phyloP scores from a whole-genome alignment of 2,329 filamentous ascomycete species.

The Immersiporthe knoxdaviesiana region DNA sequence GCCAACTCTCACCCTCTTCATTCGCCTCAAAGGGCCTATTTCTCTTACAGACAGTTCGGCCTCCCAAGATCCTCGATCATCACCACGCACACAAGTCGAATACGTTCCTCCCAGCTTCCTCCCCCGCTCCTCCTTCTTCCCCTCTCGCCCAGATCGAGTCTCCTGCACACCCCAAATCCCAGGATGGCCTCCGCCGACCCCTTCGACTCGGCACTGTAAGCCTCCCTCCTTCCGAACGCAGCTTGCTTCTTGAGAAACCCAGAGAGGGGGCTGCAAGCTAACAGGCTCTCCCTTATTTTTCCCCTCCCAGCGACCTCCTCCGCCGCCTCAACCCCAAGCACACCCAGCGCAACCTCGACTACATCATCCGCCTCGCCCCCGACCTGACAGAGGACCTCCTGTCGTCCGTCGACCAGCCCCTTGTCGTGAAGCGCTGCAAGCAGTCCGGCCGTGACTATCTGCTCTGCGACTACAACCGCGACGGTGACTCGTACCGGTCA shows the following conservation, averaged over 20 bases:
- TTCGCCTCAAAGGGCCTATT: background rate
- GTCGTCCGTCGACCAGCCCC: conserved; percentile 94
- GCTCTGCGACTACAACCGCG: conserved; percentile 99
- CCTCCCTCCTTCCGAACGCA: conserved; percentile 24
- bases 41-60: background rate
- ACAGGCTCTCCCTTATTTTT: conserved; percentile 11
- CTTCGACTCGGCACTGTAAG: conserved; percentile 78
- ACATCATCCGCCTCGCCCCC: conserved; percentile 85
- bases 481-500: conserved; percentile 95
- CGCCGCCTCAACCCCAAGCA: conserved; percentile 95
- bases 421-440: conserved; percentile 82
- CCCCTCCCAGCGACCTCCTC: conserved; percentile 79
- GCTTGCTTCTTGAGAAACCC: background rate
- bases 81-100: background rate
- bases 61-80: background rate
- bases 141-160: background rate
- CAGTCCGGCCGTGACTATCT: conserved; percentile 94
- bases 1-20: conserved; percentile 10
- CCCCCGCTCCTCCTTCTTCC: too few species aligned
- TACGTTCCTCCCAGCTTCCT: background rate
- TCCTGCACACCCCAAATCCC: conserved; percentile 5
- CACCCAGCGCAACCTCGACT: conserved; percentile 83
- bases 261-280: conserved; percentile 6
- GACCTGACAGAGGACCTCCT: conserved; percentile 96
- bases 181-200: conserved; percentile 62